Evolutionary conservation across 306 rosid genomes (phyloP), one percentile per base, ranked within the genome.

Genomic region (Luffa aegyptiaca): DNA sequence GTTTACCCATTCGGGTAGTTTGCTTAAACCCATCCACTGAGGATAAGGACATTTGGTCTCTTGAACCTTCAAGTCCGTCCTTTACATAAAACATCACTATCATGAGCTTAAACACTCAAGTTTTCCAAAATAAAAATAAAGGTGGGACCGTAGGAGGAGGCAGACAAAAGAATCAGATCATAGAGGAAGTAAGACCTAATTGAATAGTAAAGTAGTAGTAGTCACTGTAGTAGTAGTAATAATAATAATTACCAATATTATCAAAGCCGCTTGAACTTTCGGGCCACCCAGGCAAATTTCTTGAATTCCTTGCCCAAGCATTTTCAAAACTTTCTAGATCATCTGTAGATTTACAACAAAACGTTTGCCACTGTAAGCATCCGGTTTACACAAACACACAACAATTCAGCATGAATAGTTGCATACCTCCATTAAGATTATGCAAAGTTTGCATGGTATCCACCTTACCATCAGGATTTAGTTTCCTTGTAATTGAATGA

Each of bases 391-490:
- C 62, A 3, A 26, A 78, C 6, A 64, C 37, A 13, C 57, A 56
- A 53, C 8, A 73, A 21, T 44, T 69, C 53, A 2, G 26, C 13
- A 36, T 2, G 6, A 72, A 79, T 14, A 35, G n/a, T 37, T 10
- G 74, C 70, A 66, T 80, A 95, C 98, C 97, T 91, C 86, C 90
- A 82, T 91, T 74, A 68, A 95, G 85, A 84, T 95, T 95, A 88
- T 92, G 97, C 86, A 92, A 76, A 77, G 93, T 86, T 86, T 92
- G 97, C 96, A 86, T 86, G 9, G 89, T 75, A 49, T 95, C 92
- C 83, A 91, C 97, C 78, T 81, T 88, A 75, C 97, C 98, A 70
- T 95, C 97, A 17, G 97, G 79, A 49, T 91, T 73, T 52, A 95
- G 92, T 84, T 95, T 91, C 89, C 95, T 90, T 10, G 88, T 10